Base-by-base conservation (phyloP, 495 filamentous ascomycete genomes). In the Neurospora sp. region DNA sequence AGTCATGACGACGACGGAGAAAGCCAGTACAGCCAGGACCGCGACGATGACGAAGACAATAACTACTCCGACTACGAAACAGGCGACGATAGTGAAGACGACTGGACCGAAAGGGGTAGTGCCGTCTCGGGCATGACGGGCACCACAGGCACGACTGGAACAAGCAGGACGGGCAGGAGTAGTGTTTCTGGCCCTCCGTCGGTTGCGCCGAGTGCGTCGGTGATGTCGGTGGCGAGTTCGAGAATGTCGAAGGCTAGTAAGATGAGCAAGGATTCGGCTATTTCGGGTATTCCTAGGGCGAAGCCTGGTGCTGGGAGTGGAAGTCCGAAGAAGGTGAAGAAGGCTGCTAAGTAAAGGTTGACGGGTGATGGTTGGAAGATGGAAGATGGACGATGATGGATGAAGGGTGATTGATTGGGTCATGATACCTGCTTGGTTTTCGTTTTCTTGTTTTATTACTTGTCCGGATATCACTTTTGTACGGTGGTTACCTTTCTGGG, bases 31-130 rank as follows among this genome's bases (percentile, higher is more conserved):
- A 9, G 6, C 53, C 53, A 35, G 1, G 53, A 65, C 27, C 53
- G 27, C 27, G 27, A 61, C 7, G 48, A 59, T 16, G 27, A 65
- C 53, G 53, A 31, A 31, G 27, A 89, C 37, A 91, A 91, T 89
- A 86, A 84, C 40, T 61, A 72, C 11, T 73, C 70, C 1, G 80
- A 77, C 2, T 77, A 75, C 27, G 75, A 65, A 65, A 65, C 73
- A 12, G 75, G 76, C 35, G 69, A 75, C 20, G 79, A 78, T 53
- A 79, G 82, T 46, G 76, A 74, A 35, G 77, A 75, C 59, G 82
- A 81, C 68, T 80, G 82, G 83, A 80, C 81, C 3, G 79, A 80
- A 48, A 80, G 77, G 53, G 53, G 53, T 65, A 65, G 53, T 65
- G 27, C 53, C 53, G 14, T 65, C 14, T 65, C 53, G 20, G 48